A percentile compares a stretch with the other conserved stretches of the same genome.
phyloP scores from a whole-genome alignment of 2,329 filamentous ascomycete genomes.

The Botrytis porri region DNA sequence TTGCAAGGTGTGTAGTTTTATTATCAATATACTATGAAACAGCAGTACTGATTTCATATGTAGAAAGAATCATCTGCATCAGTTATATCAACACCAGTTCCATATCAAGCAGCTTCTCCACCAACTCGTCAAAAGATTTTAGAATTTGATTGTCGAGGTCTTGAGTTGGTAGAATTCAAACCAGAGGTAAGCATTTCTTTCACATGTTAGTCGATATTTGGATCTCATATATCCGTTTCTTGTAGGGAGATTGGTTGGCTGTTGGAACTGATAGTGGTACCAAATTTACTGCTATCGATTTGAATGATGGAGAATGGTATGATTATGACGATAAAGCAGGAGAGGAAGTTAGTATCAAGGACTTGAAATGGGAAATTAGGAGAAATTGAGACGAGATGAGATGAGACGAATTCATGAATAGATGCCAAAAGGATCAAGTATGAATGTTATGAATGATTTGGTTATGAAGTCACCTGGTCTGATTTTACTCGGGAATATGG shows the following conservation, averaged over 20 bases:
- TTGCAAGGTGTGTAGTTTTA: constrained; percentile 68
- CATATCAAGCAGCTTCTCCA: constrained; percentile 70
- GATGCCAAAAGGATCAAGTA: background rate
- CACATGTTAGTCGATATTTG: too few relatives aligned
- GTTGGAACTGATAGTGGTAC: constrained; percentile 77
- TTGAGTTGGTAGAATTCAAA: constrained; percentile 89
- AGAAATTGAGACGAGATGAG: constrained; percentile 32
- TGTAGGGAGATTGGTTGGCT: constrained; percentile 83
- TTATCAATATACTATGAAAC: background rate
- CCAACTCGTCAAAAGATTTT: constrained; percentile 76
- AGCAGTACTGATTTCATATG: background rate
- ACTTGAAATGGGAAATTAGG: constrained; percentile 77
- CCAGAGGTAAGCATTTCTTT: constrained; percentile 64
- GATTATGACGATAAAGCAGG: constrained; percentile 94
- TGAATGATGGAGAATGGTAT: constrained; percentile 92
- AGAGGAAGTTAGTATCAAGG: constrained; percentile 90
- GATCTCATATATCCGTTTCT: background rate
- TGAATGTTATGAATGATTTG: constrained; percentile 3
- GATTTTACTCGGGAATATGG: background rate
- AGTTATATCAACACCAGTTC: constrained; percentile 69
- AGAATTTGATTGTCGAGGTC: constrained; percentile 87
- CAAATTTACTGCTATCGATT: constrained; percentile 77
- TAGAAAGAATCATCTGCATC: constrained; percentile 82
- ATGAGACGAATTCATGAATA: background rate
- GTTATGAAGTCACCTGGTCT: constrained; percentile 5